These are phyloP conservation scores for Physcomitrium patens DNA, from an alignment of 225 moss, liverwort and hornwort genomes.

Conservation along the genomic window DNA sequence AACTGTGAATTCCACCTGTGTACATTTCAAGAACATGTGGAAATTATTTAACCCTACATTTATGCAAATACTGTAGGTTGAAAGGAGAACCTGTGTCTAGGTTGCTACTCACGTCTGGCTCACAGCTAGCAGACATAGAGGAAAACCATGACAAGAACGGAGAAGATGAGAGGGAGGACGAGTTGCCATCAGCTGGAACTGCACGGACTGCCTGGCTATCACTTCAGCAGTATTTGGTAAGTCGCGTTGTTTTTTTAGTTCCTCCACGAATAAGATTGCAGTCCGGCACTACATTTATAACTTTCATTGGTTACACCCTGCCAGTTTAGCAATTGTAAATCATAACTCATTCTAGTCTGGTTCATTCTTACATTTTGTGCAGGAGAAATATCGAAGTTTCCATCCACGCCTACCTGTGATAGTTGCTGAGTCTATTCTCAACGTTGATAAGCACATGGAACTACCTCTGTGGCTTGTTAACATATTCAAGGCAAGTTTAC, in stretches of 20 bases:
- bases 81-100: slow-evolving; percentile 48
- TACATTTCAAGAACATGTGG: neutral
- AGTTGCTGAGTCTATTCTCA: slow-evolving; percentile 91
- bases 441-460: slow-evolving; percentile 92
- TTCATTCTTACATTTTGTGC: slow-evolving; percentile 10
- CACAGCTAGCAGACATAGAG: slow-evolving; percentile 42
- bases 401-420: slow-evolving; percentile 80
- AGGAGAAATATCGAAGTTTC: slow-evolving; percentile 77
- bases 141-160: slow-evolving; percentile 37
- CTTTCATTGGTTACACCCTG: neutral
- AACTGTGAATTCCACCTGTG: neutral
- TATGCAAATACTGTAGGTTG: slow-evolving; percentile 41
- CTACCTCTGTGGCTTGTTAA: slow-evolving; percentile 97
- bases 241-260: slow-evolving; percentile 2
- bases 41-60: slow-evolving; percentile 11
- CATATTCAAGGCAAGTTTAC: slow-evolving; percentile 70
- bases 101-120: slow-evolving; percentile 53
- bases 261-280: neutral
- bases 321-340: neutral
- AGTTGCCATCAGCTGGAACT: slow-evolving; percentile 60
- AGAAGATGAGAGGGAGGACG: slow-evolving; percentile 45
- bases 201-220: slow-evolving; percentile 84
- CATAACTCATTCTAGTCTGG: neutral
- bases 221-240: slow-evolving; percentile 78
- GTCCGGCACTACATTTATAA: neutral